These are phyloP conservation scores for Starmera dryadoides DNA, from an alignment of 805 yeast genomes.

Conservation along the genomic window DNA sequence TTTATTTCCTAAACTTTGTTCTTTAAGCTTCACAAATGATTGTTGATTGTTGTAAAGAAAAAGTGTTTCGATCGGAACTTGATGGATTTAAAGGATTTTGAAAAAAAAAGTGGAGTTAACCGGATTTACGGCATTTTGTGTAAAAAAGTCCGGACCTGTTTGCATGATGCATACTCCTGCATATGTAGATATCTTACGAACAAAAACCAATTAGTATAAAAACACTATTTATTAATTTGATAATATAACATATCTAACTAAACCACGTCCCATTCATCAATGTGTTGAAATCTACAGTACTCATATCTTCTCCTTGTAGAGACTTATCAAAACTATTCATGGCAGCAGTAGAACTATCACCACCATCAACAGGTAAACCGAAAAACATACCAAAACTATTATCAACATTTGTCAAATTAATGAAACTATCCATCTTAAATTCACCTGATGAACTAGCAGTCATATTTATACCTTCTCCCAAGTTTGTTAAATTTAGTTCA, in stretches of 20 bases:
- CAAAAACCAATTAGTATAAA: too few species aligned
- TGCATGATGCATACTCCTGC: too few species aligned
- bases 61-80: background rate
- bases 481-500: background rate
- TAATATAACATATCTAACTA: too few species aligned
- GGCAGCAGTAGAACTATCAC: background rate
- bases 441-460: background rate
- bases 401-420: slow-evolving; percentile 8
- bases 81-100: background rate
- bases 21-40: background rate
- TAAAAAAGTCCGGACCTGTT: background rate
- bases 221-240: too few species aligned
- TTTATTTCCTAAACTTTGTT: too few species aligned
- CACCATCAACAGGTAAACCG: background rate
- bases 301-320: background rate
- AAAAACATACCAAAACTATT: slow-evolving; percentile 11
- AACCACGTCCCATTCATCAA: slow-evolving; percentile 20
- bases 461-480: too few species aligned
- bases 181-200: too few species aligned
- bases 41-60: background rate
- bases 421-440: background rate
- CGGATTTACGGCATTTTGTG: background rate
- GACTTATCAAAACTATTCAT: background rate
- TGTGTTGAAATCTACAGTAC: slow-evolving; percentile 8
- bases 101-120: background rate